Conservation (phyloP, 495 filamentous ascomycete species). For the Penicillium pancosmium region DNA sequence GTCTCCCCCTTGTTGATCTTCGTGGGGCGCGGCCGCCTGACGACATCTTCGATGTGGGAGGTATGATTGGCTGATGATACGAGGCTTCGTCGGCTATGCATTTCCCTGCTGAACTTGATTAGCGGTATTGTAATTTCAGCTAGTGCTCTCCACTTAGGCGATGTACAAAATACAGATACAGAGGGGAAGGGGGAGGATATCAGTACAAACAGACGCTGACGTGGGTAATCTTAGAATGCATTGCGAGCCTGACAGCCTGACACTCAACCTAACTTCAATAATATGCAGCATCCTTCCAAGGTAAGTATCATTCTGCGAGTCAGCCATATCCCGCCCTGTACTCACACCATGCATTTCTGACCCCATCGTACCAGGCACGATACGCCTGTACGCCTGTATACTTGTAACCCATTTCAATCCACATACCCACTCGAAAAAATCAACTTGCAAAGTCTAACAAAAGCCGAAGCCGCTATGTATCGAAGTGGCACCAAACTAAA, state of each 20-base stretch:
- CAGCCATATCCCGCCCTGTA: not conserved
- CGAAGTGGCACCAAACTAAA: not conserved
- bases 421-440: not conserved
- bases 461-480: not conserved
- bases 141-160: not conserved
- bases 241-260: not conserved
- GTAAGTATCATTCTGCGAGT: not conserved
- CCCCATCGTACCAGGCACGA: too few relatives aligned
- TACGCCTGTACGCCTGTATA: not conserved
- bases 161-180: too few relatives aligned
- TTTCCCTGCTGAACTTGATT: not conserved
- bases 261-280: not conserved
- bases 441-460: not conserved
- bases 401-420: not conserved
- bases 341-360: too few relatives aligned
- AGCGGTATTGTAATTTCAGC: not conserved
- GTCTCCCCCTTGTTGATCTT: conserved; percentile 1
- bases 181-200: too few relatives aligned
- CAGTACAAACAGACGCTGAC: too few relatives aligned
- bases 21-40: conserved; percentile 6
- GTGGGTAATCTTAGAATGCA: too few relatives aligned
- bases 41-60: not conserved
- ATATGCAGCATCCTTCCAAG: not conserved
- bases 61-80: not conserved
- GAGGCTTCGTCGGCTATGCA: conserved; percentile 5